Evolutionary conservation across 2,329 filamentous ascomycete species (phyloP).

Genomic region (Cordyceps militaris): DNA sequence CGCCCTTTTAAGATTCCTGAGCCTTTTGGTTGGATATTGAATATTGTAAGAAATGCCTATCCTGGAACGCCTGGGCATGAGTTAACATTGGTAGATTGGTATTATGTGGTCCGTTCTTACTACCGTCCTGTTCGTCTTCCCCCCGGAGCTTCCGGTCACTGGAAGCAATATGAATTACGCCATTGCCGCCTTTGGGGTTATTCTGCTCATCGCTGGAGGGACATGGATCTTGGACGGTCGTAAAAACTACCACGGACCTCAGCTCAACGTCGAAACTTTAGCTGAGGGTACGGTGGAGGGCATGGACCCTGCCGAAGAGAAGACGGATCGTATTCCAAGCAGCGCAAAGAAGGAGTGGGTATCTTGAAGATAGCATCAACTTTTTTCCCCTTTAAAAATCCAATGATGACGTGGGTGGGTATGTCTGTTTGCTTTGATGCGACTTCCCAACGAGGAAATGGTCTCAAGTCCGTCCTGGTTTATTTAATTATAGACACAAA

Average conservation of each 20-base stretch:
- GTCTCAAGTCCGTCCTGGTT: too few relatives aligned
- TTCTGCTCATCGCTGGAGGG: conserved; percentile 35
- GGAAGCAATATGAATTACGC: conserved; percentile 61
- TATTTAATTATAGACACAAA: too few relatives aligned
- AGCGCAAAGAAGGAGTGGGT: conserved; percentile 6
- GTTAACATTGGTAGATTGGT: conserved; percentile 29
- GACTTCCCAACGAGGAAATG: too few relatives aligned
- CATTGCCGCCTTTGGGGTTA: conserved; percentile 41
- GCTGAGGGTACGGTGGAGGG: neutral
- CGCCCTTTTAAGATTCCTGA: conserved; percentile 10
- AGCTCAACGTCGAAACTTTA: neutral
- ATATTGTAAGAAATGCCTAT: neutral
- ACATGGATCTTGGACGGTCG: conserved; percentile 44
- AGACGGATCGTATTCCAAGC: neutral
- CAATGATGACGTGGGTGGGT: too few relatives aligned
- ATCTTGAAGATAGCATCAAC: neutral
- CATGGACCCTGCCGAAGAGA: conserved; percentile 4
- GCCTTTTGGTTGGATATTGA: conserved; percentile 8
- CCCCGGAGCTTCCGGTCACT: conserved; percentile 42
- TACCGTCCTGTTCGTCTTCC: conserved; percentile 46
- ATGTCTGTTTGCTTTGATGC: too few relatives aligned
- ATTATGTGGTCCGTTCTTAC: conserved; percentile 62
- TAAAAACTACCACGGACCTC: conserved; percentile 33
- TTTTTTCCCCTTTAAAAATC: neutral
- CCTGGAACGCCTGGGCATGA: neutral